Percentiles rank a stretch among this genome's conserved stretches.
Conservation (phyloP, 257 asterid genomes). For the Salvia hispanica region DNA sequence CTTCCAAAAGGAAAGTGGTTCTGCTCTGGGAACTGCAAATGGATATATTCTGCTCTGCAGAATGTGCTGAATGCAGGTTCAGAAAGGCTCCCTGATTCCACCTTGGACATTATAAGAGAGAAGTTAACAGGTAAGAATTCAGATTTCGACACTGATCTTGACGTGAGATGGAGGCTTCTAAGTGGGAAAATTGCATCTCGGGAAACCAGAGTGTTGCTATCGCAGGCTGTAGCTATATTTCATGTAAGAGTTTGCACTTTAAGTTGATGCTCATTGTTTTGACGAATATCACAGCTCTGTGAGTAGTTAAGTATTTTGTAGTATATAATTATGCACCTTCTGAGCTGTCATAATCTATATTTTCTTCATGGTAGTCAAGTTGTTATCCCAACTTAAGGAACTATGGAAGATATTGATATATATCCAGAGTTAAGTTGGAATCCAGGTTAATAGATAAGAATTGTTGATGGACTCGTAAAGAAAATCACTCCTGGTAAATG, state of each 20-base stretch:
- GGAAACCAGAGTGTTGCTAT: slow-evolving; percentile 75
- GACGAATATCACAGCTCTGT: slow-evolving; percentile 6
- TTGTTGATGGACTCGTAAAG: slow-evolving; percentile 19
- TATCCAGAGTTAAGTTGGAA: slow-evolving; percentile 22
- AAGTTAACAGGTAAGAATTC: slow-evolving; percentile 42
- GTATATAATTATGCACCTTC: not conserved
- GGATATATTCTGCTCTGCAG: slow-evolving; percentile 70
- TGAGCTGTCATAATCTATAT: slow-evolving; percentile 13
- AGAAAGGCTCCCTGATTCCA: slow-evolving; percentile 73
- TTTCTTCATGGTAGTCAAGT: slow-evolving; percentile 6
- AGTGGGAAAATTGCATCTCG: slow-evolving; percentile 79
- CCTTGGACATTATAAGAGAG: slow-evolving; percentile 59
- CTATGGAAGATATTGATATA: slow-evolving; percentile 13
- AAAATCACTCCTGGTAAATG: not conserved
- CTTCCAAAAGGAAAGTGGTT: slow-evolving; percentile 98
- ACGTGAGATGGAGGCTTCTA: slow-evolving; percentile 92
- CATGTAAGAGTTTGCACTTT: slow-evolving; percentile 60
- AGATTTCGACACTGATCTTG: slow-evolving; percentile 41
- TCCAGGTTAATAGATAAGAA: slow-evolving; percentile 13
- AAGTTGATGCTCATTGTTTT: not conserved
- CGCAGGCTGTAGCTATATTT: slow-evolving; percentile 93
- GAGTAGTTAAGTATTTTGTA: slow-evolving; percentile 21
- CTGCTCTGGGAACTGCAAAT: slow-evolving; percentile 76
- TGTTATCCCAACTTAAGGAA: not conserved
- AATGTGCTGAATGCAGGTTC: slow-evolving; percentile 68